Percentiles rank a stretch among this genome's conserved stretches.
Conservation (phyloP, 2,329 filamentous ascomycete genomes). For the Xylaria sp. region DNA sequence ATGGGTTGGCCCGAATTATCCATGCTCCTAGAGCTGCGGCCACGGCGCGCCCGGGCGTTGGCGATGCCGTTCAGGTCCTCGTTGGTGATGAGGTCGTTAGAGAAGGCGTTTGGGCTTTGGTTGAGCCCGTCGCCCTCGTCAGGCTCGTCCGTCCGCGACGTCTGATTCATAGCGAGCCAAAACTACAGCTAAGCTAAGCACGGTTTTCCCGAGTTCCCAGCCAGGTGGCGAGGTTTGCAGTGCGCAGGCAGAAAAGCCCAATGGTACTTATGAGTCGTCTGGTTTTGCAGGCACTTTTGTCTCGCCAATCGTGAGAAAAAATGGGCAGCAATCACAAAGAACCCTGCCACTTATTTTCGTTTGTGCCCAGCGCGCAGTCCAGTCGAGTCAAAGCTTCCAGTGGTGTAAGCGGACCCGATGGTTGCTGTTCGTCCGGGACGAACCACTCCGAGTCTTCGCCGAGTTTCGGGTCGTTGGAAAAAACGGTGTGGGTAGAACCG, state of each 20-base stretch:
- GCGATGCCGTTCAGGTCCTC: conserved; percentile 60
- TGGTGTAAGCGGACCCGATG: conserved; percentile 17
- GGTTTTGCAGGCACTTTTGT: too few relatives aligned
- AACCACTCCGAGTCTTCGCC: conserved; percentile 20
- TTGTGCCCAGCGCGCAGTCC: neutral
- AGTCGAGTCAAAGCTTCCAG: conserved; percentile 1
- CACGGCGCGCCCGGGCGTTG: conserved; percentile 46
- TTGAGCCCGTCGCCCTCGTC: conserved; percentile 52
- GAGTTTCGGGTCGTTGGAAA: conserved; percentile 14
- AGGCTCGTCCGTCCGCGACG: conserved; percentile 48
- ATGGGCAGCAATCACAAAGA: neutral
- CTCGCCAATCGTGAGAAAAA: too few relatives aligned
- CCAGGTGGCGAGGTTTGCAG: neutral
- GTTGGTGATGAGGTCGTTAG: conserved; percentile 62
- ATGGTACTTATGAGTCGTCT: too few relatives aligned
- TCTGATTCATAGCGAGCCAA: conserved; percentile 39
- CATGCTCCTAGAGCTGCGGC: conserved; percentile 32
- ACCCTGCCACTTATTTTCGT: neutral
- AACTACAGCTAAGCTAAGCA: neutral
- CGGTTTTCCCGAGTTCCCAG: neutral
- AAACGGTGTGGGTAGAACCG: conserved; percentile 4
- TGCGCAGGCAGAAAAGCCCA: neutral
- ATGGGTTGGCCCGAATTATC: conserved; percentile 38
- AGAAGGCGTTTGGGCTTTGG: conserved; percentile 59
- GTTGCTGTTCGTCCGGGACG: neutral